These are phyloP conservation scores for Phoma herbarum DNA, from an alignment of 2,329 filamentous ascomycete species.

Conservation along the genomic window DNA sequence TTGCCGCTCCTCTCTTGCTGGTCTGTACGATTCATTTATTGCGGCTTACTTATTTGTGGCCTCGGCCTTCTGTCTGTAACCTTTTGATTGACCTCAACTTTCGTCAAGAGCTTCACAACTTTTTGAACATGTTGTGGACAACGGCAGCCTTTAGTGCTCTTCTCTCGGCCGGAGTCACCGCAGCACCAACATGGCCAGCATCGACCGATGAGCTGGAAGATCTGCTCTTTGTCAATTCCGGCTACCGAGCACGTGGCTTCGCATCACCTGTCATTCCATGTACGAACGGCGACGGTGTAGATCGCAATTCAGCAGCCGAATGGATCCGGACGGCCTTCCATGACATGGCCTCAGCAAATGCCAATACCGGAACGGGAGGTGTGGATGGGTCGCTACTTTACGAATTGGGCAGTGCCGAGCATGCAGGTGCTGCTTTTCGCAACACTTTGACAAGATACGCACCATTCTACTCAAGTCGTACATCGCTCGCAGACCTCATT, in stretches of 20 bases:
- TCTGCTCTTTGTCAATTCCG: slow-evolving; percentile 67
- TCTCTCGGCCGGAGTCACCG: slow-evolving; percentile 28
- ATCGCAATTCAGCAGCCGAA: slow-evolving; percentile 67
- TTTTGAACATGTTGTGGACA: slow-evolving; percentile 10
- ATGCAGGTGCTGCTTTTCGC: slow-evolving; percentile 64
- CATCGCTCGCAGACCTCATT: slow-evolving; percentile 66
- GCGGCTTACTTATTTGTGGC: neutral
- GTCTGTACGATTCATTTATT: neutral
- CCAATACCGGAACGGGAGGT: slow-evolving; percentile 60
- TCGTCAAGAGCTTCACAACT: neutral
- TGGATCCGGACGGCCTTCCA: slow-evolving; percentile 70
- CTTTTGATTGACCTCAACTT: neutral
- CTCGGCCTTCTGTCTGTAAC: neutral
- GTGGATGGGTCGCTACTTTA: slow-evolving; percentile 69
- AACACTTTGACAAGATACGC: slow-evolving; percentile 56
- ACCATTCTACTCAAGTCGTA: slow-evolving; percentile 61
- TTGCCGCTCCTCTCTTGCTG: neutral
- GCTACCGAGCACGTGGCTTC: slow-evolving; percentile 65
- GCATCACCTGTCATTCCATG: slow-evolving; percentile 67
- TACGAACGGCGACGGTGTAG: slow-evolving; percentile 53
- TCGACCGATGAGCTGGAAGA: slow-evolving; percentile 69
- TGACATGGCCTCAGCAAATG: slow-evolving; percentile 67
- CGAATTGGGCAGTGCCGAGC: slow-evolving; percentile 65
- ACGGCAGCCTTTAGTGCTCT: slow-evolving; percentile 13
- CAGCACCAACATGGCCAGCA: slow-evolving; percentile 69